Conservation (phyloP, 1,284 basidiomycete species). For the Schizopora paradoxa region DNA sequence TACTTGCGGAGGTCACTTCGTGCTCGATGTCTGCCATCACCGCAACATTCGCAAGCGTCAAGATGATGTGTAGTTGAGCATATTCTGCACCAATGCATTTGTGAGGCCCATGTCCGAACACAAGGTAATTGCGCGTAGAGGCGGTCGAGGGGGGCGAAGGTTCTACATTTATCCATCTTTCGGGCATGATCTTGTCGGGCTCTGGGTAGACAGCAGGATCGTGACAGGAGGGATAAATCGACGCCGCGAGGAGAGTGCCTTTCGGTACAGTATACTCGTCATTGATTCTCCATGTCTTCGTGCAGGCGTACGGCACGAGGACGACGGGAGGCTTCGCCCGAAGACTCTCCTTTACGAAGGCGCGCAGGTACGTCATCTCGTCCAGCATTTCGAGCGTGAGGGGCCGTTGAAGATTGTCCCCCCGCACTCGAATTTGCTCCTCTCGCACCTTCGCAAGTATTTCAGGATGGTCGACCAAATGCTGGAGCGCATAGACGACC, state of each 20-base stretch:
- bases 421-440: conserved; percentile 85
- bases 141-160: conserved; percentile 73
- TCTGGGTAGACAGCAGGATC: conserved; percentile 86
- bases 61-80: conserved; percentile 86
- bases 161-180: conserved; percentile 94
- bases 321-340: conserved; percentile 88
- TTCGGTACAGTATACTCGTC: conserved; percentile 88
- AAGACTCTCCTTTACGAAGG: conserved; percentile 90
- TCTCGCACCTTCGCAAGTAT: conserved; percentile 85
- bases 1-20: conserved; percentile 70
- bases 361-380: conserved; percentile 88
- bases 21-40: conserved; percentile 88
- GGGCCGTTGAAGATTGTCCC: conserved; percentile 74
- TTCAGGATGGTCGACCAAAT: conserved; percentile 89
- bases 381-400: conserved; percentile 88
- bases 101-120: conserved; percentile 93
- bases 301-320: conserved; percentile 91
- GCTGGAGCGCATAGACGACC: conserved; percentile 93
- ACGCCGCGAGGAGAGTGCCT: conserved; percentile 93
- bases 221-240: conserved; percentile 93
- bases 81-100: conserved; percentile 94
- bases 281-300: conserved; percentile 87
- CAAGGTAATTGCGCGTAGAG: conserved; percentile 93
- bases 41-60: conserved; percentile 82
- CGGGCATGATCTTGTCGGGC: conserved; percentile 80